These are phyloP conservation scores for Cyphellophora attinorum DNA, from an alignment of 2,329 filamentous ascomycete genomes.

Conservation along the genomic window DNA sequence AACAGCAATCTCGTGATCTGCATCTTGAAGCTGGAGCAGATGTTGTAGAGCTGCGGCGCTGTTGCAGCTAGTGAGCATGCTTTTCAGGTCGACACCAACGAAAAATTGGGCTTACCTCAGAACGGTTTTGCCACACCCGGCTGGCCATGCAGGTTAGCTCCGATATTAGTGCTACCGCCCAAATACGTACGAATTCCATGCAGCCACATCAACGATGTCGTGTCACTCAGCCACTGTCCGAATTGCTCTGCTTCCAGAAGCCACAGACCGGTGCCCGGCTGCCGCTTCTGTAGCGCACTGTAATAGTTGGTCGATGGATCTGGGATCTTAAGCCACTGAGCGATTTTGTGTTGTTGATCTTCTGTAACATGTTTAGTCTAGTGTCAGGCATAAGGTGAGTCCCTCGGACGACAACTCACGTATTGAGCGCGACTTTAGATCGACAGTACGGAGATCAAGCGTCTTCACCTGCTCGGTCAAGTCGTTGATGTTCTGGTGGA, in stretches of 20 bases:
- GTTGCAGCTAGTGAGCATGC: neutral
- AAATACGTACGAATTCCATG: slow-evolving; percentile 8
- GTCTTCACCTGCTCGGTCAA: slow-evolving; percentile 1
- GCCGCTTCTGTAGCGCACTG: slow-evolving; percentile 4
- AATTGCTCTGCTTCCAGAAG: slow-evolving; percentile 6
- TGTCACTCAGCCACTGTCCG: slow-evolving; percentile 4
- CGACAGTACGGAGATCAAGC: slow-evolving; percentile 2
- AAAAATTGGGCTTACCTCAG: slow-evolving; percentile 4
- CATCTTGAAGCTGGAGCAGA: slow-evolving; percentile 5
- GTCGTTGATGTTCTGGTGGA: slow-evolving; percentile 3
- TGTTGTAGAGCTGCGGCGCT: slow-evolving; percentile 1
- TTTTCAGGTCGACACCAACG: neutral
- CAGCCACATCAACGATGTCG: slow-evolving; percentile 8
- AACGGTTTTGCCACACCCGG: slow-evolving; percentile 10
- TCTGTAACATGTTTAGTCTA: slow-evolving; percentile 5
- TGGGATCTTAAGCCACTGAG: slow-evolving; percentile 3
- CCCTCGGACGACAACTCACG: neutral
- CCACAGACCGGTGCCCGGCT: slow-evolving; percentile 6
- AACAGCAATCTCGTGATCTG: neutral
- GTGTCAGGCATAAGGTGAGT: neutral
- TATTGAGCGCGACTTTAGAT: slow-evolving; percentile 3
- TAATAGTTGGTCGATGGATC: slow-evolving; percentile 11
- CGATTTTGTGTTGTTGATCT: slow-evolving; percentile 3
- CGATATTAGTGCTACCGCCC: neutral
- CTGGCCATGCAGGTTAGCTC: slow-evolving; percentile 2